Base-by-base conservation (phyloP, 2,329 filamentous ascomycete genomes). In the Cladosporium sp. region DNA sequence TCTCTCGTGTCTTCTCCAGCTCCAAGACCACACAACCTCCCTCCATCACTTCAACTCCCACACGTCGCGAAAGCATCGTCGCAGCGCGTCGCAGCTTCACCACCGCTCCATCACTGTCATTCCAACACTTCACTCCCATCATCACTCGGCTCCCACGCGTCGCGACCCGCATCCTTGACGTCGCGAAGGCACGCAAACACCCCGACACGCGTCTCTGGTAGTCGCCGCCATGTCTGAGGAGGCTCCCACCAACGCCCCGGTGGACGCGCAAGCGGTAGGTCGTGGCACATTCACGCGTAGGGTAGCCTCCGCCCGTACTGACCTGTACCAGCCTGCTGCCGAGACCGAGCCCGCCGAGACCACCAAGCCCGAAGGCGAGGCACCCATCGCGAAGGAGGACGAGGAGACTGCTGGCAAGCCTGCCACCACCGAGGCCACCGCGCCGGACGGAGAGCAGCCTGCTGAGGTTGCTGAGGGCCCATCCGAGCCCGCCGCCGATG, bases 181-280 rank as follows among this genome's bases (percentile, higher is more conserved):
- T 53, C 51, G 39, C 51, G 24, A 48, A 41, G 45, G 27, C 17
- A 19, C 42, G 18, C 42, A 36, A 22, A 30, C 37, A 32, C 45
- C 29, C n/a, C 45, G 18, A 22, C 37, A 29, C 30, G 49, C 48
- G 37, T 52, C 47, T 48, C 53, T 52, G 47, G 43, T 49, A 47
- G 52, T 41, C 39, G 52, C 43, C 51, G 52, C 51, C 41, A 68
- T 68, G 65, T 59, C 62, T 41, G 65, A 68, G 41, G 64, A 63
- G 52, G 49, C 56, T 30, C 51, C 55, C 40, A 56, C 56, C 51
- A 55, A 55, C 40, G 58, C 56, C 38, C 54, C 62, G 37, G 60
- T 57, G 17, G 62, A 63, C 36, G 58, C 58, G 56, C 57, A 54
- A 55, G 54, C 58, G 20, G 62, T 64, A 56, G 61, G 60, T 61